These are phyloP conservation scores for Sclerotinia nivalis DNA, from an alignment of 2,329 filamentous ascomycete genomes.

Conservation along the genomic window DNA sequence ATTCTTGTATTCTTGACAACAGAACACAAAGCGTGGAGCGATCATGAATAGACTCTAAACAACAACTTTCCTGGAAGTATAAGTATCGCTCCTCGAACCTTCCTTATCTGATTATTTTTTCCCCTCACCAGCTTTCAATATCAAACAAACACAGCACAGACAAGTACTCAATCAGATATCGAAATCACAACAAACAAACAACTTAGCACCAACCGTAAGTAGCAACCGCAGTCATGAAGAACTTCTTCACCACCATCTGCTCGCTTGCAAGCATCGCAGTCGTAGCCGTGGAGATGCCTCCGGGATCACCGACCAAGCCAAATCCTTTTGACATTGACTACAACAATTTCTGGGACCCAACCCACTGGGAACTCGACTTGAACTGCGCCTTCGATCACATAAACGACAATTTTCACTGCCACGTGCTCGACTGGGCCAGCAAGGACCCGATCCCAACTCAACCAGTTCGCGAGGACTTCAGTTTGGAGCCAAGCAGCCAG, in stretches of 20 bases:
- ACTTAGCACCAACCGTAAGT: neutral
- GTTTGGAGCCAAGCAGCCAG: neutral
- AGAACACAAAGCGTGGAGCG: neutral
- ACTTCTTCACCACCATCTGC: neutral
- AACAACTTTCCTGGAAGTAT: neutral
- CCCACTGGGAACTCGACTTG: neutral
- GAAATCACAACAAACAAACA: neutral
- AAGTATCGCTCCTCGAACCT: accelerated
- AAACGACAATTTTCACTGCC: accelerated
- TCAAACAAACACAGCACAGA: neutral
- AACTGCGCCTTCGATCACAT: neutral
- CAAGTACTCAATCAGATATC: neutral
- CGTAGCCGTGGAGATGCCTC: neutral
- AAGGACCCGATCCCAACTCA: neutral
- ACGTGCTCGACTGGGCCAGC: accelerated
- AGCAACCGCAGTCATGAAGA: neutral
- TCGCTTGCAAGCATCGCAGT: neutral
- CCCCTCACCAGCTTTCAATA: neutral
- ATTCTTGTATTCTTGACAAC: neutral
- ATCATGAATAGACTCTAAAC: neutral
- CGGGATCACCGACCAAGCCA: neutral
- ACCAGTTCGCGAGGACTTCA: neutral
- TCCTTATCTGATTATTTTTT: neutral
- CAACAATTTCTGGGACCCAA: neutral
- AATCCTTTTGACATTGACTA: neutral